Evolutionary conservation across 73 alveolate genomes (phyloP), one percentile per base, ranked within the genome.

Genomic region (Paraurostyla sp.): DNA sequence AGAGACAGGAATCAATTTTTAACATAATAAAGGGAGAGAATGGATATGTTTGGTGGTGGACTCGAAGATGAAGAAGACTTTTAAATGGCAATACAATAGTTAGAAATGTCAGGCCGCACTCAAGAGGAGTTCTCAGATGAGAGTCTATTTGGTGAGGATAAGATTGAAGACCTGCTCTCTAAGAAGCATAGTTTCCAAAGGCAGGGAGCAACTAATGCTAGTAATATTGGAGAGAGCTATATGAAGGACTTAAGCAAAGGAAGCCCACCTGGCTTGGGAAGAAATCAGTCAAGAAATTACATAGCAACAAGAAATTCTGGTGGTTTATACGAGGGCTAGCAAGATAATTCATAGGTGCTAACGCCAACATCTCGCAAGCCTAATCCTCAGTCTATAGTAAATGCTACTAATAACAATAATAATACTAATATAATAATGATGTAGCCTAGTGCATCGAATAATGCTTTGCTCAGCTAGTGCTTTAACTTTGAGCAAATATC

Each of bases 111-210:
- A 4, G 78, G 78, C 9, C 4, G 78, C 3, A 60, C 78, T 25
- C 78, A 45, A 27, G 78, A 60, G 50, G 78, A 60, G 22, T 60
- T 60, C 32, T 60, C 78, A 30, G 78, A 60, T 60, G 78, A 60
- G 22, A 60, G 78, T 60, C 30, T 60, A 6, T 60, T 60, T 60
- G 78, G 78, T 16, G 78, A 60, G 13, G 78, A 60, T 60, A 60
- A 22, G 23, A 60, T 60, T 9, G 78, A 60, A 22, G 78, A 60
- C 49, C 78, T 60, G 22, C 69, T 60, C 23, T 45, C 15, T n/a
- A 60, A 60, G 49, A 60, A 60, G 22, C 50, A 60, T 9, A 60
- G 78, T 27, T 60, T 60, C 78, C 22, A 60, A 23, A 60, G 78
- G 32, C 48, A 60, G 23, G 78, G 29, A 27, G 78, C 50, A 27